Percentiles rank a stretch among this genome's conserved stretches.
phyloP scores from a whole-genome alignment of 139 green algal species.

The Mychonastes homosphaera region DNA sequence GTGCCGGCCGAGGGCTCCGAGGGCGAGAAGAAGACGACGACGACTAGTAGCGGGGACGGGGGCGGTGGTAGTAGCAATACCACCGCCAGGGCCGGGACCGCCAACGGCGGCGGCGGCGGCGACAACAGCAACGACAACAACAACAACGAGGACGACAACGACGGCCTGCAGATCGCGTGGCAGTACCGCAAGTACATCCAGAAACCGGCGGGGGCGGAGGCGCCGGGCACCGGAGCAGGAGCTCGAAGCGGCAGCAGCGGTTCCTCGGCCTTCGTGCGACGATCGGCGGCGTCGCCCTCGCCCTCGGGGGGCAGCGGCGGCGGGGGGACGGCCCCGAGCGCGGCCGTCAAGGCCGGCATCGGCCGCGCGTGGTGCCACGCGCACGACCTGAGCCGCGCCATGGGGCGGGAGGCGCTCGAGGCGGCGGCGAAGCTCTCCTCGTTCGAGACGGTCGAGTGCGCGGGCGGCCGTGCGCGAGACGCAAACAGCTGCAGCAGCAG shows the following conservation, averaged over 20 bases:
- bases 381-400: constrained; percentile 46
- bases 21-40: not conserved
- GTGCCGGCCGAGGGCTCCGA: not conserved
- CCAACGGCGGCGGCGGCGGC: not conserved
- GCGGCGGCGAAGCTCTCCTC: not conserved
- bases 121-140: constrained; percentile 6
- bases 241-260: not conserved
- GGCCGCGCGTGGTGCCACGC: constrained; percentile 54
- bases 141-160: constrained; percentile 15
- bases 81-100: not conserved
- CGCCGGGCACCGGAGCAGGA: not conserved
- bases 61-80: constrained; percentile 7
- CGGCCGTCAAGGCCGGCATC: constrained; percentile 27
- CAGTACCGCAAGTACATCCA: constrained; percentile 78
- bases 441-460: no score
- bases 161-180: constrained; percentile 68
- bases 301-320: not conserved
- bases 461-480: no score
- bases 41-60: not conserved
- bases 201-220: constrained; percentile 16
- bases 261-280: not conserved
- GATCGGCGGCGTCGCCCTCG: not conserved
- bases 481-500: constrained; percentile 4
- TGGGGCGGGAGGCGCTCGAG: constrained; percentile 17
- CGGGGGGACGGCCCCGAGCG: not conserved